These are phyloP conservation scores for Lentinula sp. DNA, from an alignment of 768 basidiomycete genomes.

Conservation along the genomic window DNA sequence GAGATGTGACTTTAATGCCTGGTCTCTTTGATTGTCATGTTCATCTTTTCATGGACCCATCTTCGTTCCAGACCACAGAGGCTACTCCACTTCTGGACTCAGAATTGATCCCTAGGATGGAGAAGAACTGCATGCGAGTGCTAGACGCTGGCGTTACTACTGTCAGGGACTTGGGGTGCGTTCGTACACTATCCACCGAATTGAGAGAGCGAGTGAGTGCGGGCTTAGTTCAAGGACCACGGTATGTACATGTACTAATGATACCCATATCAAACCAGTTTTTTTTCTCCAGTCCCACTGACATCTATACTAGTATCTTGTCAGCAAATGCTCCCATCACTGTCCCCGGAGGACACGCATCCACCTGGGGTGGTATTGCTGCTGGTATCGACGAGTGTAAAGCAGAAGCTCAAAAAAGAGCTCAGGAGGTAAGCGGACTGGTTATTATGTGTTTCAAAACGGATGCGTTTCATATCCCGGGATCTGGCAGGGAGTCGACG, in stretches of 20 bases:
- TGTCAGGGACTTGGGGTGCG: conserved; percentile 1
- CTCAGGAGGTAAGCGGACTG: not conserved
- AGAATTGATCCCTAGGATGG: not conserved
- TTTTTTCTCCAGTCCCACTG: not conserved
- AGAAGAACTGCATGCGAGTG: not conserved
- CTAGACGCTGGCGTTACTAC: conserved; percentile 6
- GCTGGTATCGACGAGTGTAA: not conserved
- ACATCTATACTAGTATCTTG: not conserved
- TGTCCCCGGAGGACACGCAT: conserved; percentile 3
- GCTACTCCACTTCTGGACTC: not conserved
- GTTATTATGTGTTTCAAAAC: not conserved
- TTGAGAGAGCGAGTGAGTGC: not conserved
- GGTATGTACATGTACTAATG: conserved; percentile 1
- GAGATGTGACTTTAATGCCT: conserved; percentile 5
- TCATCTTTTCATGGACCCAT: conserved; percentile 6
- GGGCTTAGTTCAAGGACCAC: not conserved
- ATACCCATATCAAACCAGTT: not conserved
- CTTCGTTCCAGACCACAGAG: not conserved
- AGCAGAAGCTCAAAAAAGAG: conserved; percentile 1
- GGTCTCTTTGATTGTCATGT: conserved; percentile 7
- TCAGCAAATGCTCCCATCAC: conserved; percentile 6
- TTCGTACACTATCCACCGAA: not conserved
- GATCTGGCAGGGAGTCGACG: conserved; percentile 2
- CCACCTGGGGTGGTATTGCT: conserved; percentile 3
- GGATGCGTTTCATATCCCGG: not conserved